Base-by-base conservation (phyloP, 2,329 filamentous ascomycete genomes). In the Coniochaeta sp. region DNA sequence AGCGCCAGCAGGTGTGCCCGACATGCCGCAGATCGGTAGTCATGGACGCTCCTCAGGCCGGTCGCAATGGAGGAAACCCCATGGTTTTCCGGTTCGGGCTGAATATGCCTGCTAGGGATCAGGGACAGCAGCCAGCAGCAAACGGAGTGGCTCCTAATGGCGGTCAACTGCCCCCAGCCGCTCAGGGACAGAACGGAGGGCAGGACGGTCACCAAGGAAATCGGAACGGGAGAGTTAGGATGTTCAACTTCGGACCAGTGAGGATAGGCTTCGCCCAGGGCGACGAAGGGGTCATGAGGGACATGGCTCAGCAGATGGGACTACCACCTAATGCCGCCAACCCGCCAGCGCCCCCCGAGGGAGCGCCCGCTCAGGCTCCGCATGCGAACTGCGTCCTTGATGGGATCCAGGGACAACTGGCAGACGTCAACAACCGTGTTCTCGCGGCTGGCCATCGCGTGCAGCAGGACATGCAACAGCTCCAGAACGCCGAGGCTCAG, bases 1-100 rank as follows among this genome's bases (percentile, higher is more conserved):
- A 99, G 73, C 80, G 94, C 57, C 94, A 99, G 67, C 94, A 99
- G 71, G 91, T 95, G 30, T 99, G 94, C 65, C 94, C 94, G 6
- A 99, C 91, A 2, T 99, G 94, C 66, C 83, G 94, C 60, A 82
- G 88, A 49, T 85, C 92, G 14, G 94, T 96, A 14, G 87, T 90
- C 10, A 73, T 90, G 32, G 77, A 78, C 2, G 70, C 63, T 32
- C 59, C 62, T 28, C 59, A 58, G 56, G 55, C 64, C 35, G 53
- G 64, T 46, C 61, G 62, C 52, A 71, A 68, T 53, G 65, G 65
- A n/a, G 63, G n/a, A n/a, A n/a, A 65, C 9, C 63, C 64, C 59
- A 55, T 68, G 58, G 60, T 67, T 28, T 63, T 63, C 52, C 62
- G 66, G 8, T 55, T 69, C 24, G 63, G 63, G 2, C 56, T 67